These are phyloP conservation scores for Apiospora hydei DNA, from an alignment of 2,329 filamentous ascomycete species.

Conservation along the genomic window DNA sequence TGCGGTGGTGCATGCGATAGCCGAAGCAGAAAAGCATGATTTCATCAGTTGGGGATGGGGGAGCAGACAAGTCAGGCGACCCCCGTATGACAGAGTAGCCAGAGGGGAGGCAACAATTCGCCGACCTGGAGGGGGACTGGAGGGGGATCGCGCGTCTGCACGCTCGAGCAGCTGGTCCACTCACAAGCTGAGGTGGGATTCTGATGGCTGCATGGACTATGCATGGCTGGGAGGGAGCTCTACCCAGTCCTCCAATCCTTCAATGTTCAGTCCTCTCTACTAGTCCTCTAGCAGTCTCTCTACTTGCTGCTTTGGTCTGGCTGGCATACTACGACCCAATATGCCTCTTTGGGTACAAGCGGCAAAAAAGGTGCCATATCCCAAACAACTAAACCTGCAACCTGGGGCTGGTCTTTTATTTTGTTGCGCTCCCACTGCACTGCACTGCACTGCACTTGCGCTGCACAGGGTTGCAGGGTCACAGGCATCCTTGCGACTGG, in stretches of 20 bases:
- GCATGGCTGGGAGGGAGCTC: background rate
- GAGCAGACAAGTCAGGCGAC: conserved; percentile 18
- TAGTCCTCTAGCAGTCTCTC: background rate
- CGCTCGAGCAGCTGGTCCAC: conserved; percentile 21
- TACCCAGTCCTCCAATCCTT: no score
- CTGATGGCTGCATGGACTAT: conserved; percentile 23
- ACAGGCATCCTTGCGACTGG: conserved; percentile 20
- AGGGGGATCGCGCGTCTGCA: conserved; percentile 23
- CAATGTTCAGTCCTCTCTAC: background rate
- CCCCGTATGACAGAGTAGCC: conserved; percentile 16
- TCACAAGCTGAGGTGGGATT: conserved; percentile 4
- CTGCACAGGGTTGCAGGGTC: conserved; percentile 14
- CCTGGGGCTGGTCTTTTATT: background rate
- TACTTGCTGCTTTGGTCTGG: background rate
- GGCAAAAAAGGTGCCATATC: conserved; percentile 10
- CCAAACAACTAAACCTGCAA: conserved; percentile 4
- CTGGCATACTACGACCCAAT: conserved; percentile 17
- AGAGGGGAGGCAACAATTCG: conserved; percentile 21
- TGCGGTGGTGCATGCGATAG: background rate
- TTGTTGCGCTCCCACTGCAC: background rate
- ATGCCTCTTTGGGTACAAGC: conserved; percentile 19
- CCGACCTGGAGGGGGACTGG: conserved; percentile 18
- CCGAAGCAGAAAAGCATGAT: conserved; percentile 15
- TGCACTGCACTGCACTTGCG: background rate
- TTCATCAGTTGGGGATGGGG: conserved; percentile 12